phyloP scores from a whole-genome alignment of 768 basidiomycete species.

The Vishniacozyma victoriae region DNA sequence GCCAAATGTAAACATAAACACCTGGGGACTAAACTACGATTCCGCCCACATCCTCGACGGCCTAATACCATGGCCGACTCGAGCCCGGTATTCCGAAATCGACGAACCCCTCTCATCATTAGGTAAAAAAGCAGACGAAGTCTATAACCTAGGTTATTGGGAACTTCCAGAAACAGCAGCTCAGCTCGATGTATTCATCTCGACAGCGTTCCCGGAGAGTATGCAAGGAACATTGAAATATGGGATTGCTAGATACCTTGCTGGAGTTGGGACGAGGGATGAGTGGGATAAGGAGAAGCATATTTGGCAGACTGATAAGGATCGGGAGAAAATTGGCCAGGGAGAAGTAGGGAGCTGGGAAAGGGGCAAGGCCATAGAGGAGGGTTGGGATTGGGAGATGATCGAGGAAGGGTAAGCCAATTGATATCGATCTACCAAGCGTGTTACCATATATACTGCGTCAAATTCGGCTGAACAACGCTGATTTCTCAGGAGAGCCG shows the following conservation, averaged over 20 bases:
- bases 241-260: conserved; percentile 15
- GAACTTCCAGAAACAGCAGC: conserved; percentile 5
- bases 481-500: conserved; percentile 19
- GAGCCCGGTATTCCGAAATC: too few species aligned
- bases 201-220: conserved; percentile 16
- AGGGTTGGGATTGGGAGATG: conserved; percentile 42
- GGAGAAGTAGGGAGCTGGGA: conserved; percentile 30
- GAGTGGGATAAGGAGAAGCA: conserved; percentile 24
- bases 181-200: conserved; percentile 18
- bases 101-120: conserved; percentile 23
- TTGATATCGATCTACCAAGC: background rate
- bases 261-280: background rate
- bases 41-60: too few species aligned
- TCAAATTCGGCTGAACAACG: too few species aligned
- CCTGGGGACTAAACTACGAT: too few species aligned
- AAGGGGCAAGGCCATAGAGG: conserved; percentile 19
- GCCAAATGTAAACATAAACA: too few species aligned
- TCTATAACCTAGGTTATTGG: conserved; percentile 25
- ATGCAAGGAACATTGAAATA: conserved; percentile 5
- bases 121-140: conserved; percentile 31
- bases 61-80: too few species aligned
- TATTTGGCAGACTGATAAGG: conserved; percentile 45
- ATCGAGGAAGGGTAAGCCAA: conserved; percentile 35
- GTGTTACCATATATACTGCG: too few species aligned
- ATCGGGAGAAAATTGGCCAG: conserved; percentile 4